These are phyloP conservation scores for Chrysosphaeria jannelii DNA, from an alignment of 2,329 filamentous ascomycete genomes.

Conservation along the genomic window DNA sequence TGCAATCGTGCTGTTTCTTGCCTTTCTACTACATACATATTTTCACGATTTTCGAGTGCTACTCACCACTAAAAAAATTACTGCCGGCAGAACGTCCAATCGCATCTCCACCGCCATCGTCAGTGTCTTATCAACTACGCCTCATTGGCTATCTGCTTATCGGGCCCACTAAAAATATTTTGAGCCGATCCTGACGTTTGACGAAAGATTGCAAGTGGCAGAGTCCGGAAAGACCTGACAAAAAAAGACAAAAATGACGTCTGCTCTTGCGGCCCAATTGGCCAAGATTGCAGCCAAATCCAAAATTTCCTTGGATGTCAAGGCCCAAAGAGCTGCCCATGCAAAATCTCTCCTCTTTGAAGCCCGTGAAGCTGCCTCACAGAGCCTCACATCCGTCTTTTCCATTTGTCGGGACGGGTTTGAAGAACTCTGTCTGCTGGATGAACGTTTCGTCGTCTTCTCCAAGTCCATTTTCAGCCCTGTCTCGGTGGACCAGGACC, in stretches of 20 bases:
- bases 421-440: slow-evolving; percentile 67
- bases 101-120: slow-evolving; percentile 1
- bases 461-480: slow-evolving; percentile 64
- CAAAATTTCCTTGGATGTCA: slow-evolving; percentile 71
- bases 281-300: slow-evolving; percentile 74
- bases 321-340: slow-evolving; percentile 73
- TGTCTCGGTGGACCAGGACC: slow-evolving; percentile 70
- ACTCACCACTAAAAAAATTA: too few species aligned
- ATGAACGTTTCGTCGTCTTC: slow-evolving; percentile 48
- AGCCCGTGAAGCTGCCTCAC: slow-evolving; percentile 48
- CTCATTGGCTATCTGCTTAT: neutral
- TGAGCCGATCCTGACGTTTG: neutral
- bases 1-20: too few species aligned
- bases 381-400: slow-evolving; percentile 75
- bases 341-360: slow-evolving; percentile 91
- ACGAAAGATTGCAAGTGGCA: neutral
- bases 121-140: neutral
- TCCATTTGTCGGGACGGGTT: slow-evolving; percentile 71
- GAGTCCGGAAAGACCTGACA: too few species aligned
- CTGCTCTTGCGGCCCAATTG: slow-evolving; percentile 75
- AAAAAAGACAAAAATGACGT: too few species aligned
- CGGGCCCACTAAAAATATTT: neutral
- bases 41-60: too few species aligned
- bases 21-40: too few species aligned
- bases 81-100: too few species aligned